phyloP scores from a whole-genome alignment of 2,329 filamentous ascomycete species.

The Talaromyces funiculosus region DNA sequence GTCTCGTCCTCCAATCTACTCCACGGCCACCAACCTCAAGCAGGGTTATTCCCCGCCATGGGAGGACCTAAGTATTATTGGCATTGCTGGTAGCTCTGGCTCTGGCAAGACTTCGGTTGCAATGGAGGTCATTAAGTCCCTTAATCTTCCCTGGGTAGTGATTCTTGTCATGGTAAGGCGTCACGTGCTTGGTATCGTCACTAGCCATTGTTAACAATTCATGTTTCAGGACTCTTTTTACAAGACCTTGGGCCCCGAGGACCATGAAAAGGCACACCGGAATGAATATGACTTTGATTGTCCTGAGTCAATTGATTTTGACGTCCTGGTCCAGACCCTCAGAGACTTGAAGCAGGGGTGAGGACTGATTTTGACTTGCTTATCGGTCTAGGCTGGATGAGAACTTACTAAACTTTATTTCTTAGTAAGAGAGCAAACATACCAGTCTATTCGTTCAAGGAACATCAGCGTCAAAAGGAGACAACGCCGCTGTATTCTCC shows the following conservation, averaged over 20 bases:
- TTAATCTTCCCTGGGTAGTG: conserved; percentile 96
- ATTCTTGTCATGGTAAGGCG: conserved; percentile 83
- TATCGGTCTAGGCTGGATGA: not conserved
- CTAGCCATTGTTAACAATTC: not conserved
- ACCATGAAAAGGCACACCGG: conserved; percentile 72
- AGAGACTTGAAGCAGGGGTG: conserved; percentile 88
- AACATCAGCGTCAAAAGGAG: conserved; percentile 72
- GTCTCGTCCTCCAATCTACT: conserved; percentile 34
- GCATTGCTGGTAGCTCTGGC: conserved; percentile 89
- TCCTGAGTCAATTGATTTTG: conserved; percentile 91
- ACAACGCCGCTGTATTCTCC: conserved; percentile 93
- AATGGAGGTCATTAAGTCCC: conserved; percentile 78
- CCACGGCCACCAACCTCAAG: conserved; percentile 25
- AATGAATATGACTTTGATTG: conserved; percentile 97
- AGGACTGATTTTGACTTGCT: conserved; percentile 19
- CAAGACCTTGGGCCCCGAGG: conserved; percentile 74
- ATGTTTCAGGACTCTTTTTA: conserved; percentile 83
- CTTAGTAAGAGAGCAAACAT: conserved; percentile 62
- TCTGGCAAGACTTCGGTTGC: conserved; percentile 94
- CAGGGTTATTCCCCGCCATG: conserved; percentile 84
- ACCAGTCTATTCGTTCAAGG: conserved; percentile 89
- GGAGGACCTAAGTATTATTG: conserved; percentile 94
- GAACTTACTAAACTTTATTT: not conserved
- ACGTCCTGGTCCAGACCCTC: conserved; percentile 72
- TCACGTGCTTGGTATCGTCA: not conserved